These are phyloP conservation scores for Scenedesmus sp. DNA, from an alignment of 163 green algal species.

Conservation along the genomic window DNA sequence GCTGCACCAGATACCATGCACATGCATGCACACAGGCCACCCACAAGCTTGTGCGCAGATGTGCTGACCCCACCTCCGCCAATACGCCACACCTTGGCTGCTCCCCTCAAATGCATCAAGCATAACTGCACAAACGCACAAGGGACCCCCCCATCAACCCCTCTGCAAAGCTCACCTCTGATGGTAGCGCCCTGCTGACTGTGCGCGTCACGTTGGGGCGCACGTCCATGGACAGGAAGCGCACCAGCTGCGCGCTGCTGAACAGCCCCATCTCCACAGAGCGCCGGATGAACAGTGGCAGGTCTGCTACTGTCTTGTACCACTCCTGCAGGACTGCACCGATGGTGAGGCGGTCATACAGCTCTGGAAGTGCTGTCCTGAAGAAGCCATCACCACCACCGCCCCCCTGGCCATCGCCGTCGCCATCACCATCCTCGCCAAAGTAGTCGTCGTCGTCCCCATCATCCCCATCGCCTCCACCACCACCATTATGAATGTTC, in stretches of 20 bases:
- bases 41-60: not conserved
- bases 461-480: slow-evolving; percentile 89
- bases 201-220: slow-evolving; percentile 88
- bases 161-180: slow-evolving; percentile 27
- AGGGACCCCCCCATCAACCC: not conserved
- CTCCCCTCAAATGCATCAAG: not conserved
- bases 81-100: not conserved
- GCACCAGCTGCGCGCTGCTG: slow-evolving; percentile 90
- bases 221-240: slow-evolving; percentile 95
- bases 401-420: slow-evolving; percentile 71
- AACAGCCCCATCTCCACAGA: slow-evolving; percentile 96
- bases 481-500: slow-evolving; percentile 90
- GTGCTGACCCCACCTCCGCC: not conserved
- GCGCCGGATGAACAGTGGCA: slow-evolving; percentile 92
- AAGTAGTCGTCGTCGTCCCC: slow-evolving; percentile 93
- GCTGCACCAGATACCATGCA: not conserved
- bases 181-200: slow-evolving; percentile 80
- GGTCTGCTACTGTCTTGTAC: slow-evolving; percentile 91
- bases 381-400: slow-evolving; percentile 85
- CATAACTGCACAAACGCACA: no score
- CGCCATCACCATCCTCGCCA: slow-evolving; percentile 86
- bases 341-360: slow-evolving; percentile 93
- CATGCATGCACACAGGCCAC: not conserved
- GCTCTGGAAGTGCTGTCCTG: slow-evolving; percentile 83
- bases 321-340: slow-evolving; percentile 88